Evolutionary conservation across 2,329 filamentous ascomycete species (phyloP), one percentile per base, ranked within the genome.

Genomic region (Aspergillus costaricaensis): DNA sequence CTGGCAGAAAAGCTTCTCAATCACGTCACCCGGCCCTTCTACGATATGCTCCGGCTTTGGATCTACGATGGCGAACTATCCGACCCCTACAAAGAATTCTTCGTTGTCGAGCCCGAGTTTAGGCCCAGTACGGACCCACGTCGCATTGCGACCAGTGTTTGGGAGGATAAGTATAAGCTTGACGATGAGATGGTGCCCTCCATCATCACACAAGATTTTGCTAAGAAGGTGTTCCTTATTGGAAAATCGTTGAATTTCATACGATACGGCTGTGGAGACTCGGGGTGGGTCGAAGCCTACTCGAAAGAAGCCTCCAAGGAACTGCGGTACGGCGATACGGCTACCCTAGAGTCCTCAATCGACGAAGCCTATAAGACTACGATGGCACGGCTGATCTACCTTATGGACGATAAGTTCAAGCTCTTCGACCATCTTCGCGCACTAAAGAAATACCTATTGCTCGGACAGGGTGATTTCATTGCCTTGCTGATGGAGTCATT

Each of bases 191-290:
- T 97, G 90, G 88, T 97, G 23, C 95, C 95, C 0, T 93, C 89
- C 44, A 98, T 98, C 70, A 92, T 97, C 67, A 96, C 92, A 0
- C 85, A 90, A 48, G 93, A 96, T 62, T 97, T 99, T 77, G 92
- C 95, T 0, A 91, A 95, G 67, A 97, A 97, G 72, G 91, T 99
- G 5, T 98, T 98, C 70, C 80, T 99, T 7, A 99, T 99, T 68
- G 95, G 95, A 59, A 99, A 99, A 76, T 96, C 93, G 4, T 84
- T 99, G 57, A 99, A 99, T 76, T 99, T 99, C 77, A 97, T 99
- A 73, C 89, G 95, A 23, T 93, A 97, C 76, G 94, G 92, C 67
- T 99, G 95, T 73, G 90, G 90, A 8, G 96, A 99, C 74, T 91
- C 92, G 23, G 87, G 89, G 32, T 99, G 95, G 95, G 95, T 99